Evolutionary conservation across 345 rosid genomes (phyloP).

Genomic region (Eutrema yunnanense): DNA sequence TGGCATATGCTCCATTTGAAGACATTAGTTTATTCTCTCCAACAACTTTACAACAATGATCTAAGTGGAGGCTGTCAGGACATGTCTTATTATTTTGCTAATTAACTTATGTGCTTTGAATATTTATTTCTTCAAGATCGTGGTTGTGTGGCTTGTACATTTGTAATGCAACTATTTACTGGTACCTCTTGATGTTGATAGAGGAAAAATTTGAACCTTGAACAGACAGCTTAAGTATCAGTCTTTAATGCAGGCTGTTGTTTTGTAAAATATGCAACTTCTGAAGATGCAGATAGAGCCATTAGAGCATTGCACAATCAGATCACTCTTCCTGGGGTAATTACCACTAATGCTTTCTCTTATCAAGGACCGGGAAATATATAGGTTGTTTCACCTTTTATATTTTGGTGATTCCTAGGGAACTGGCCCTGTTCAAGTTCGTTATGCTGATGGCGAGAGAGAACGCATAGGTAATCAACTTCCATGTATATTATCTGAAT

Average conservation of each 20-base stretch:
- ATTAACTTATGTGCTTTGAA: neutral
- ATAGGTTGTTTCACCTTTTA: slow-evolving; percentile 4
- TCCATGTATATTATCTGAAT: neutral
- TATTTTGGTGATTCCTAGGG: slow-evolving; percentile 55
- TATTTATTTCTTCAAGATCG: slow-evolving; percentile 1
- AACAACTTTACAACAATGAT: slow-evolving; percentile 13
- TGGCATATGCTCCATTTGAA: neutral
- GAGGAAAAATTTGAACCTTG: slow-evolving; percentile 23
- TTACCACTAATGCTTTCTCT: slow-evolving; percentile 18
- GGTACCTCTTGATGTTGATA: slow-evolving; percentile 14
- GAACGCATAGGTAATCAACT: slow-evolving; percentile 83
- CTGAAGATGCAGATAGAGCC: slow-evolving; percentile 94
- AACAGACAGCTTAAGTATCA: slow-evolving; percentile 38
- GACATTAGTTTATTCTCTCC: slow-evolving; percentile 8
- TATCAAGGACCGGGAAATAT: neutral
- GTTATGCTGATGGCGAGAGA: slow-evolving; percentile 98
- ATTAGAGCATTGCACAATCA: slow-evolving; percentile 95
- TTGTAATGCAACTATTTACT: slow-evolving; percentile 12
- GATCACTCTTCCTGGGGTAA: slow-evolving; percentile 88
- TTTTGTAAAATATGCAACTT: slow-evolving; percentile 90
- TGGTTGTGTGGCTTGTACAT: slow-evolving; percentile 1
- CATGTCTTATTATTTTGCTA: neutral
- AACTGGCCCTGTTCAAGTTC: slow-evolving; percentile 88
- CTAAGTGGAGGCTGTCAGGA: slow-evolving; percentile 16
- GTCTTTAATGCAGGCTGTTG: slow-evolving; percentile 85